Conservation (phyloP, 352 stramenopile species). For the Globisporangium iwayamae region DNA sequence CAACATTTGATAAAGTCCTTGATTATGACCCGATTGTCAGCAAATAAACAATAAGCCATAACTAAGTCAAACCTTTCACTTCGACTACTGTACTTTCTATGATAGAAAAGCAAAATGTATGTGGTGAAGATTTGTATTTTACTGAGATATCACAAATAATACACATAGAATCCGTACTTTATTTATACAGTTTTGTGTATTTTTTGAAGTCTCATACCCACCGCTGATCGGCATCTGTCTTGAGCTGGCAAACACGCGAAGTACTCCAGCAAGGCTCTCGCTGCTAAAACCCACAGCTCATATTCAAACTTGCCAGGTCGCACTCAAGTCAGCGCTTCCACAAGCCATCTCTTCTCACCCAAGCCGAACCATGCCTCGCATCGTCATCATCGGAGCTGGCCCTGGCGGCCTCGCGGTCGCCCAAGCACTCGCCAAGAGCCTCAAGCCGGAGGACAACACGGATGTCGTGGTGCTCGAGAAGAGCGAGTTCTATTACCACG, state of each 20-base stretch:
- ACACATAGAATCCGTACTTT: too few relatives aligned
- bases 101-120: too few relatives aligned
- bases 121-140: too few relatives aligned
- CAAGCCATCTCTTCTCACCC: not conserved
- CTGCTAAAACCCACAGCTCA: not conserved
- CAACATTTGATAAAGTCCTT: too few relatives aligned
- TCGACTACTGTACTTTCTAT: too few relatives aligned
- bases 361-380: constrained; percentile 15
- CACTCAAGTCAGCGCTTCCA: not conserved
- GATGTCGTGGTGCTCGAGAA: constrained; percentile 64
- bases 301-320: not conserved
- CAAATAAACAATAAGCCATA: too few relatives aligned
- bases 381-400: constrained; percentile 60
- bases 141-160: too few relatives aligned
- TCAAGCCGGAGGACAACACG: constrained; percentile 32
- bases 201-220: too few relatives aligned
- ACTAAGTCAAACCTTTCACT: too few relatives aligned
- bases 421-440: constrained; percentile 34
- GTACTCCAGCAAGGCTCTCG: not conserved
- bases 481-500: constrained; percentile 43
- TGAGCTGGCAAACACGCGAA: not conserved
- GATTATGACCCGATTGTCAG: too few relatives aligned
- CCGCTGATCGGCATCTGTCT: not conserved
- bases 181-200: too few relatives aligned
- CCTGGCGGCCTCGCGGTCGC: constrained; percentile 44